Percentiles rank a stretch among this genome's conserved stretches.
Conservation (phyloP, 2,329 filamentous ascomycete genomes). For the Aureobasidium subglaciale region DNA sequence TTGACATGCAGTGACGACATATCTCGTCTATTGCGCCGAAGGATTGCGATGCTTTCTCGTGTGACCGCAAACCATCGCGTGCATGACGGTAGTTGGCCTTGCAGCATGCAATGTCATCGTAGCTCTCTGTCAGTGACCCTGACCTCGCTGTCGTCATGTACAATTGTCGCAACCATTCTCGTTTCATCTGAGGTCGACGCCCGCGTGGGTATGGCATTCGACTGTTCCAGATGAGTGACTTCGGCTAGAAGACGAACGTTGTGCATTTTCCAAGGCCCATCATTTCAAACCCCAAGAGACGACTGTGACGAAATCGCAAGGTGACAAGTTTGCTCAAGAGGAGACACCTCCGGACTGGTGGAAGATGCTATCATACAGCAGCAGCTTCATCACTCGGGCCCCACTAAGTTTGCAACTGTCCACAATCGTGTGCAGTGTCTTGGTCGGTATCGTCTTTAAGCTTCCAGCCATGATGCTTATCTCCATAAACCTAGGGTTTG, state of each 20-base stretch:
- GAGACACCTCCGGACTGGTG: background rate
- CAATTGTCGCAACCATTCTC: no score
- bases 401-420: background rate
- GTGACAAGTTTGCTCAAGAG: no score
- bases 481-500: background rate
- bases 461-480: background rate
- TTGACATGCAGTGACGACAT: conserved; percentile 3
- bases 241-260: no score
- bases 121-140: background rate
- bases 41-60: background rate
- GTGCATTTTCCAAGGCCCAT: no score
- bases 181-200: background rate
- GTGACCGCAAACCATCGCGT: background rate
- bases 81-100: background rate
- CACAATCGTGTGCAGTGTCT: background rate
- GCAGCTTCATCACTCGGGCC: background rate
- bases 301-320: no score
- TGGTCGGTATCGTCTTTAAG: background rate
- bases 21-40: background rate
- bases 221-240: no score
- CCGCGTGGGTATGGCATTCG: no score
- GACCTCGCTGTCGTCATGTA: no score
- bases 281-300: no score
- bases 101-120: background rate
- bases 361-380: no score